phyloP scores from a whole-genome alignment of 495 filamentous ascomycete genomes.

The Amphirosellinia nigrospora region DNA sequence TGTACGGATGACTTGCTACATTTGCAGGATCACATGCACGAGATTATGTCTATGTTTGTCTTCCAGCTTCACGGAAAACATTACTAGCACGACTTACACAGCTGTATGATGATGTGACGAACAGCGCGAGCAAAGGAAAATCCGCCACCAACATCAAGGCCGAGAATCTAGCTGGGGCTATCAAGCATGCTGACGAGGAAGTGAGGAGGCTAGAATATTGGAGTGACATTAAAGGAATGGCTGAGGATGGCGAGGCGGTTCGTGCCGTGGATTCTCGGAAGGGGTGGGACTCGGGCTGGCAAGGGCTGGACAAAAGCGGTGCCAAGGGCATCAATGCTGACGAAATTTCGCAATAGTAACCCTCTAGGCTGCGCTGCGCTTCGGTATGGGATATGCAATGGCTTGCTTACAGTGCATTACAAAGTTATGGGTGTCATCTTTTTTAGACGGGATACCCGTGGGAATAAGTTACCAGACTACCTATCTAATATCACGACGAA shows the following conservation, averaged over 20 bases:
- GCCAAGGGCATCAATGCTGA: conserved; percentile 29
- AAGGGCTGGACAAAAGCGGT: conserved; percentile 52
- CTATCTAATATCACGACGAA: conserved; percentile 1
- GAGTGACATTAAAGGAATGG: conserved; percentile 73
- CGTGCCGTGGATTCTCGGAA: conserved; percentile 50
- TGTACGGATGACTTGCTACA: conserved; percentile 81
- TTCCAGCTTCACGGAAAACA: conserved; percentile 86
- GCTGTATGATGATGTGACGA: conserved; percentile 60
- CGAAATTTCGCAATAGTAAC: conserved; percentile 24
- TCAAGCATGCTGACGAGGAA: conserved; percentile 69
- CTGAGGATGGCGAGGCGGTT: conserved; percentile 56
- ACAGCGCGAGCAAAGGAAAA: conserved; percentile 40
- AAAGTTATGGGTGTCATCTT: background rate
- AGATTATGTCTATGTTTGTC: conserved; percentile 84
- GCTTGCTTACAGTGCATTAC: conserved; percentile 2
- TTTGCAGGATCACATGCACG: conserved; percentile 76
- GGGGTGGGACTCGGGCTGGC: conserved; percentile 54
- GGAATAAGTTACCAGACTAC: background rate
- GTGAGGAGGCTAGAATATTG: conserved; percentile 74
- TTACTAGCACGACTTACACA: conserved; percentile 71
- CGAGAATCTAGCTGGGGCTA: conserved; percentile 61
- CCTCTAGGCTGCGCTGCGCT: background rate
- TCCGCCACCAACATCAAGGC: conserved; percentile 42
- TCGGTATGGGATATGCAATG: background rate
- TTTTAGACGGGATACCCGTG: conserved; percentile 11